A percentile compares a stretch with the other conserved stretches of the same genome.
Evolutionary conservation across 352 stramenopile species (phyloP).

Genomic region (Pythium plurisporium): DNA sequence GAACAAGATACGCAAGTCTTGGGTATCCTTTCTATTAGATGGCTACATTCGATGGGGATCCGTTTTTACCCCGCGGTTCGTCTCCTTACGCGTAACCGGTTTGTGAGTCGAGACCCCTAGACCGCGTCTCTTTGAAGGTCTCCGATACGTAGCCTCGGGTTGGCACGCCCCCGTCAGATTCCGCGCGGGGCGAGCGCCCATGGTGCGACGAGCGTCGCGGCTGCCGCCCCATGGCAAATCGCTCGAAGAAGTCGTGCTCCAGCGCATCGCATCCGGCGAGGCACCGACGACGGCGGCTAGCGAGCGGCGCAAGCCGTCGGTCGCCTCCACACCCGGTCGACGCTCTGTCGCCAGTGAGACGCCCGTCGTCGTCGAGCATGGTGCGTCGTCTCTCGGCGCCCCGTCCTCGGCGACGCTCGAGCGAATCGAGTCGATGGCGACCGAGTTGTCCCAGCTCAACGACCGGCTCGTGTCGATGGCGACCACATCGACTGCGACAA

Average conservation of each 20-base stretch:
- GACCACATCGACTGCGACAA: too few species aligned
- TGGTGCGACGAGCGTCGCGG: slow-evolving; percentile 57
- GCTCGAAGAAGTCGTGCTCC: slow-evolving; percentile 65
- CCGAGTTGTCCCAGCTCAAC: slow-evolving; percentile 25
- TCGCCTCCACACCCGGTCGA: background rate
- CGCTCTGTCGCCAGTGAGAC: background rate
- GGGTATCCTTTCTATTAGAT: too few species aligned
- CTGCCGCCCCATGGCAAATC: slow-evolving; percentile 53
- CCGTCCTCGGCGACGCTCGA: slow-evolving; percentile 11
- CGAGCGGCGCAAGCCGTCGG: slow-evolving; percentile 1
- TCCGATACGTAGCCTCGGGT: too few species aligned
- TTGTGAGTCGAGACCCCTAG: too few species aligned
- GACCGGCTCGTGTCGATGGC: slow-evolving; percentile 21
- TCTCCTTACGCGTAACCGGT: too few species aligned
- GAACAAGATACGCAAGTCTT: too few species aligned
- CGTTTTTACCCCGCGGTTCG: too few species aligned
- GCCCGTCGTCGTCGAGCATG: background rate
- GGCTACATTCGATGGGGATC: too few species aligned
- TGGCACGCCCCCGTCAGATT: too few species aligned
- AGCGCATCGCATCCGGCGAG: slow-evolving; percentile 32
- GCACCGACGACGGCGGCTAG: background rate
- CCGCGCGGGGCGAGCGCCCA: too few species aligned
- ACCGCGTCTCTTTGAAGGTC: too few species aligned
- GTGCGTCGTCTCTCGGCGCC: background rate
- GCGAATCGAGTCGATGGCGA: slow-evolving; percentile 22